phyloP scores from a whole-genome alignment of 192 early-diverging fungal genomes.

The Backusella psychrophila region DNA sequence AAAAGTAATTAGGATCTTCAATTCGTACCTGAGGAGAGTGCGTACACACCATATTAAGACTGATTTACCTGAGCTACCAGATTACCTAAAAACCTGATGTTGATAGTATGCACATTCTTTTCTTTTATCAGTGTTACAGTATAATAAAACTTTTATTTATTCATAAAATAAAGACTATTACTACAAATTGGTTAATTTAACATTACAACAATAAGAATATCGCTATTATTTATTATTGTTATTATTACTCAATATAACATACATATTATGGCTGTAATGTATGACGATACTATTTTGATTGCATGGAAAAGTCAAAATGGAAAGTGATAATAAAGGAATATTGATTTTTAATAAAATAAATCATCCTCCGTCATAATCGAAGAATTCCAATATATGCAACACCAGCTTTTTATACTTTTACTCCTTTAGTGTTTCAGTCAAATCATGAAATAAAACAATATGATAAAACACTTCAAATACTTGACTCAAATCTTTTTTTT shows the following conservation, averaged over 20 bases:
- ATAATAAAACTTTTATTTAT: background rate
- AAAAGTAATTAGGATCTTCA: conserved; percentile 3
- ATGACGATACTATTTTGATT: background rate
- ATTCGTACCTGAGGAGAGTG: conserved; percentile 2
- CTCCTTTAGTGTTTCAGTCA: background rate
- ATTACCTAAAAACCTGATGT: background rate
- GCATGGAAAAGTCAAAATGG: background rate
- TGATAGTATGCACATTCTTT: background rate
- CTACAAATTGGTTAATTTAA: background rate
- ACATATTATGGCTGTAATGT: background rate
- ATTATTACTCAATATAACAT: too few relatives aligned
- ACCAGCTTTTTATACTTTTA: background rate
- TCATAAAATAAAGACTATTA: background rate
- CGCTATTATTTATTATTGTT: background rate
- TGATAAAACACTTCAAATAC: too few relatives aligned
- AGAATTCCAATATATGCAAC: background rate
- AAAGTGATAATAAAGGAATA: background rate
- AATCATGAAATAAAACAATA: background rate
- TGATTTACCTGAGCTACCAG: background rate
- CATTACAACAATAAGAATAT: background rate
- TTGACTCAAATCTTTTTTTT: background rate
- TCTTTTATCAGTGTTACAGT: conserved; percentile 1
- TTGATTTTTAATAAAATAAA: background rate
- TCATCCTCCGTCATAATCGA: background rate
- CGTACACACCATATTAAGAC: conserved; percentile 3